phyloP scores from a whole-genome alignment of 208 protist genomes.

The Crithidia thermophila region DNA sequence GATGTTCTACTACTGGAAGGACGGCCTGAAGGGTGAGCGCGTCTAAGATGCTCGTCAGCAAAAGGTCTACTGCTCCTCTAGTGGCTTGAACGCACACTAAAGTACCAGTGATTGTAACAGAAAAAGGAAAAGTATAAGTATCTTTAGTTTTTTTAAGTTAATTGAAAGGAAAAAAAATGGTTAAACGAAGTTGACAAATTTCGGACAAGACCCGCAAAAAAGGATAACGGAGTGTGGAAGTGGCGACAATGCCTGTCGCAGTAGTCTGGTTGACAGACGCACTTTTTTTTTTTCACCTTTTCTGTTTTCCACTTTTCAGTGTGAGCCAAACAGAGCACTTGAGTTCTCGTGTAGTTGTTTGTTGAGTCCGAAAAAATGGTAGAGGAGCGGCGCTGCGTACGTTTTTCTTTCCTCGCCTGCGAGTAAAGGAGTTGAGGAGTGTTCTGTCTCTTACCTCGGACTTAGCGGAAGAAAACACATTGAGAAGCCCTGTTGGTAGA shows the following conservation, averaged over 20 bases:
- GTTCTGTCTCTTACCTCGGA: not conserved
- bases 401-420: not conserved
- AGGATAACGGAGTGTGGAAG: no score
- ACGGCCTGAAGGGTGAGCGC: constrained; percentile 84
- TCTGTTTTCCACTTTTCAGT: not conserved
- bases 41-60: constrained; percentile 46
- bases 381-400: no score
- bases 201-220: no score
- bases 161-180: no score
- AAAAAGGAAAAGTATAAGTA: constrained; percentile 2
- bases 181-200: no score
- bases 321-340: not conserved
- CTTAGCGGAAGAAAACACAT: not conserved
- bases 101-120: constrained; percentile 11
- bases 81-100: not conserved
- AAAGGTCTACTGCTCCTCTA: not conserved
- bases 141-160: no score
- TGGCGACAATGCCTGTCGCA: no score
- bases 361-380: no score
- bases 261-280: no score
- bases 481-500: not conserved
- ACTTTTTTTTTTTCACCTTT: not conserved
- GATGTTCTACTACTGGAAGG: constrained; percentile 92
- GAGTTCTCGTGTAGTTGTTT: not conserved
- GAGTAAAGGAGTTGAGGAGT: not conserved